Percentiles rank a stretch among this genome's conserved stretches.
These are phyloP conservation scores for Xylariaceae sp. DNA, from an alignment of 2,329 filamentous ascomycete genomes.

Conservation along the genomic window DNA sequence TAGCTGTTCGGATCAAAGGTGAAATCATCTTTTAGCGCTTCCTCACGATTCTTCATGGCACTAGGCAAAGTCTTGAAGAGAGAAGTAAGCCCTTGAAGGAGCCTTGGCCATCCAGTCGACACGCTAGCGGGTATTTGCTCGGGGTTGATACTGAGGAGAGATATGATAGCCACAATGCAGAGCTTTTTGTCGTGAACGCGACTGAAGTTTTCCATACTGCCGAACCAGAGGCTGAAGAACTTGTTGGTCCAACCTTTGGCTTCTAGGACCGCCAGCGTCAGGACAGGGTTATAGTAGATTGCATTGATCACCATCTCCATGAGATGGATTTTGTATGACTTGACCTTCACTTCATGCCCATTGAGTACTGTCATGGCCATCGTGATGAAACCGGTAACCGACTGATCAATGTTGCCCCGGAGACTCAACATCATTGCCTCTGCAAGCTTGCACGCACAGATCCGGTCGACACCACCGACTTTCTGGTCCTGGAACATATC, in stretches of 20 bases:
- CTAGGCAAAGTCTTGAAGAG: conserved; percentile 91
- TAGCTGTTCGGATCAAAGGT: conserved; percentile 67
- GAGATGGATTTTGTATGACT: conserved; percentile 92
- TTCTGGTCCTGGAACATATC: conserved; percentile 95
- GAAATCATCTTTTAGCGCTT: conserved; percentile 89
- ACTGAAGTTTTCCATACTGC: conserved; percentile 90
- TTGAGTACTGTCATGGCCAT: conserved; percentile 86
- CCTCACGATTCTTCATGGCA: conserved; percentile 90
- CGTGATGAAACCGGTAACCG: conserved; percentile 85
- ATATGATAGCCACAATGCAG: conserved; percentile 90
- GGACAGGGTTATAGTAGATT: conserved; percentile 93
- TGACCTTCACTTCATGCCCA: conserved; percentile 80
- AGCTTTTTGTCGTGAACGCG: conserved; percentile 99
- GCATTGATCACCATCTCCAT: conserved; percentile 99
- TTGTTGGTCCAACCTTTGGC: conserved; percentile 94
- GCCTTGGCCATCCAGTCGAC: conserved; percentile 90
- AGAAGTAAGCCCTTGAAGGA: conserved; percentile 85
- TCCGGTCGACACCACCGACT: conserved; percentile 90
- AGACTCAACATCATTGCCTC: conserved; percentile 98
- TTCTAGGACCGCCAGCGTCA: conserved; percentile 89
- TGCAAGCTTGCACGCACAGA: conserved; percentile 96
- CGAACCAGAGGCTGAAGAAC: conserved; percentile 99
- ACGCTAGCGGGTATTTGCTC: conserved; percentile 91
- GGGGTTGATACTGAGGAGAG: conserved; percentile 79
- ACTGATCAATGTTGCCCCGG: conserved; percentile 84